Evolutionary conservation across 805 yeast species (phyloP), one percentile per base, ranked within the genome.

Genomic region (Saccharomycopsis sp.): DNA sequence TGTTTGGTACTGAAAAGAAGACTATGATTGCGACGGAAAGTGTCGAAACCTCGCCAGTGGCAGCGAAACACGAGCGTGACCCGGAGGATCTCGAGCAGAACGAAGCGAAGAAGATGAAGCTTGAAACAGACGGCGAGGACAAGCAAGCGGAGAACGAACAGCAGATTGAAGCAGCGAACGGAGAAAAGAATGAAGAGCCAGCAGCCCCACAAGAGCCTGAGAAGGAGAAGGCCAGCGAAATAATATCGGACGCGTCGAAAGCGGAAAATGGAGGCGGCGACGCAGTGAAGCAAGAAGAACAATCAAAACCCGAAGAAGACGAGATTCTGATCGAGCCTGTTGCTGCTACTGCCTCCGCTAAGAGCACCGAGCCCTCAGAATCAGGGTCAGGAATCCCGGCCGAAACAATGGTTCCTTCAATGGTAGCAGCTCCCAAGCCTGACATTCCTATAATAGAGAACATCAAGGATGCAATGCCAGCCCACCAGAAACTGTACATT

Each of bases 401-500:
- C 47, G 9, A 5, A 15, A 25, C 23, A 35, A 7, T 19, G 15
- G 49, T 38, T 8, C 53, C 61, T 24, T 24, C 57, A 12, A 67
- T 73, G 70, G 71, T 66, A 14, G 90, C 94, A 1, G 93, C 92
- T 2, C 92, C 94, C 12, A 79, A 82, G 59, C 94, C 94, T 0
- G 91, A 86, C 68, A 90, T 92, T 0, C 91, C 86, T 66, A 80
- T 85, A 85, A 67, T 81, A 66, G 84, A 85, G 64, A 74, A 87
- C 23, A 89, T 93, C 1, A 75, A 65, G 12, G 68, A 76, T 63
- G 93, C 96, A 17, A 73, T 88, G 64, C 93, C 94, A 24, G 77
- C 79, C 55, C 97, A 94, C 72, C 98, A 94, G 72, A 79, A 81
- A 65, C 87, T 86, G 67, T 92, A 86, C 68, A 89, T 93, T 1